Conservation (phyloP, 208 protist genomes). For the Herpetomonas muscarum region DNA sequence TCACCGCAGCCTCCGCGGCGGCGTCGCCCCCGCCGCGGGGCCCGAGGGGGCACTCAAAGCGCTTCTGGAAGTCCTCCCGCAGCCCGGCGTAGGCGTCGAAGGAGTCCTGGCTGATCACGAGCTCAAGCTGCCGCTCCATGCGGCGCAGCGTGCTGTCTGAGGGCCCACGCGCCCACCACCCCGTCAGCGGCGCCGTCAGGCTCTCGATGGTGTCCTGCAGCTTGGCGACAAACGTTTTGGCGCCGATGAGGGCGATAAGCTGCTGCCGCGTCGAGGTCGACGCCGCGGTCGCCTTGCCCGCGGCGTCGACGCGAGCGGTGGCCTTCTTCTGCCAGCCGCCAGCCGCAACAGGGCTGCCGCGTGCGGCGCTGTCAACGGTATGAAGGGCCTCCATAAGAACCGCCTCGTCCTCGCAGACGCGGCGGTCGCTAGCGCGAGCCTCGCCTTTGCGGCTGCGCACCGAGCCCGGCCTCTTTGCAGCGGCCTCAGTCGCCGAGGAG, state of each 20-base stretch:
- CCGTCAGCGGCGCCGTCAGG: slow-evolving; percentile 11
- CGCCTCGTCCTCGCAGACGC: too few relatives aligned
- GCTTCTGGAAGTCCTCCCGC: slow-evolving; percentile 25
- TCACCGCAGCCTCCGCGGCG: background rate
- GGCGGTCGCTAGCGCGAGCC: too few relatives aligned
- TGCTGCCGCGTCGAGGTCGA: background rate
- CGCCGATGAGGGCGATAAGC: background rate
- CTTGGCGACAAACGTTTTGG: background rate
- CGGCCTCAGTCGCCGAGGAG: background rate
- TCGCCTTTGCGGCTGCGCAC: too few relatives aligned
- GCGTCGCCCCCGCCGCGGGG: slow-evolving; percentile 10
- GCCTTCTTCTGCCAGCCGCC: too few relatives aligned
- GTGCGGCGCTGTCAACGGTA: too few relatives aligned
- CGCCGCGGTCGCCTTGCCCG: background rate
- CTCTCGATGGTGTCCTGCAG: slow-evolving; percentile 8
- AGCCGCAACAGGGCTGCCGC: too few relatives aligned
- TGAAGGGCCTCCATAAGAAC: too few relatives aligned
- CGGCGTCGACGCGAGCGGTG: background rate
- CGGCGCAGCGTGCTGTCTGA: slow-evolving; percentile 26
- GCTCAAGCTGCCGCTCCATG: slow-evolving; percentile 28
- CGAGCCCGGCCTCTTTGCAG: too few relatives aligned
- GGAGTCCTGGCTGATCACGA: slow-evolving; percentile 27
- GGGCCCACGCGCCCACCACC: slow-evolving; percentile 31
- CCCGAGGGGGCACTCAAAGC: slow-evolving; percentile 26
- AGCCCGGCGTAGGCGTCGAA: slow-evolving; percentile 38